A percentile compares a stretch with the other conserved stretches of the same genome.
Evolutionary conservation across 2,329 filamentous ascomycete genomes (phyloP).

Genomic region (Alternaria ventricosa): DNA sequence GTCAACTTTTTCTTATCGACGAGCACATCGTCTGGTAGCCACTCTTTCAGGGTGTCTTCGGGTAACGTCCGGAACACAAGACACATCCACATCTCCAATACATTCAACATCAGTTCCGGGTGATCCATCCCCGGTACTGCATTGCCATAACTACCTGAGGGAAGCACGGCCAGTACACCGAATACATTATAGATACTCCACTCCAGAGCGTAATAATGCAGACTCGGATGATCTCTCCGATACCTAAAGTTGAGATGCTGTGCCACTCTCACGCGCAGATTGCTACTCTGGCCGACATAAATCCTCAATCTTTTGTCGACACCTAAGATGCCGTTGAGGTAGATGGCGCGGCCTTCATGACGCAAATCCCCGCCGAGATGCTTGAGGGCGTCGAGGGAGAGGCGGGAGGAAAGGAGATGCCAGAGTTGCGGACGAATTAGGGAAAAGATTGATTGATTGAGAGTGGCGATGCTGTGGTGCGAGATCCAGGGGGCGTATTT

Average conservation of each 20-base stretch:
- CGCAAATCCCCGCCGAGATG: constrained; percentile 31
- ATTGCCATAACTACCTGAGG: constrained; percentile 15
- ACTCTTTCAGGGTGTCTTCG: constrained; percentile 22
- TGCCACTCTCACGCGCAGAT: constrained; percentile 31
- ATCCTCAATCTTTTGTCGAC: constrained; percentile 32
- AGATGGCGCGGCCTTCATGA: constrained; percentile 31
- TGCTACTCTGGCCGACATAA: constrained; percentile 43
- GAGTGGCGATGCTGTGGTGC: constrained; percentile 17
- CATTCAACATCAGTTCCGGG: constrained; percentile 35
- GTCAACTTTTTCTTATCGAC: not conserved
- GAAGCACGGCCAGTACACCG: constrained; percentile 30
- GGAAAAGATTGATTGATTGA: constrained; percentile 26
- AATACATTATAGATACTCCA: constrained; percentile 37
- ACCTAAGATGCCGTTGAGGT: constrained; percentile 34
- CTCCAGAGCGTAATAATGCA: constrained; percentile 46
- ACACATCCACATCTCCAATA: constrained; percentile 47
- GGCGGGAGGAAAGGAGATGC: constrained; percentile 26
- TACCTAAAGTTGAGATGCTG: constrained; percentile 47
- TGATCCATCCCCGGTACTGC: constrained; percentile 34
- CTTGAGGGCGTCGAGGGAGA: constrained; percentile 32
- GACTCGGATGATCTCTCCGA: constrained; percentile 40
- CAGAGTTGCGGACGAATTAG: constrained; percentile 32
- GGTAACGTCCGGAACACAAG: constrained; percentile 41
- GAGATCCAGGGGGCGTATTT: constrained; percentile 30
- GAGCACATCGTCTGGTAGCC: constrained; percentile 21